phyloP scores from a whole-genome alignment of 2,329 filamentous ascomycete genomes.

The Ambrosiella xylebori region DNA sequence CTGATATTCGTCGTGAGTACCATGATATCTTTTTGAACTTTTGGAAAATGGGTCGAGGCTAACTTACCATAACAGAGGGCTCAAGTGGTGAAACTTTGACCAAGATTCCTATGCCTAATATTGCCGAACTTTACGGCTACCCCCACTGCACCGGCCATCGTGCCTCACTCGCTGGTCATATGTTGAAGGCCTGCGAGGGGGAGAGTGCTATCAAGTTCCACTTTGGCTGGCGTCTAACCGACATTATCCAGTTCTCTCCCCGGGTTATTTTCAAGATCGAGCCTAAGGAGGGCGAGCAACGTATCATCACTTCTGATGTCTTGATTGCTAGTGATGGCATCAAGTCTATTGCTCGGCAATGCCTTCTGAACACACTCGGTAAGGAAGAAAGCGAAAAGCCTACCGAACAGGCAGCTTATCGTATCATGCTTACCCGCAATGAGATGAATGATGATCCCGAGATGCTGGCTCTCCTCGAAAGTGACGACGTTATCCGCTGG shows the following conservation, averaged over 20 bases:
- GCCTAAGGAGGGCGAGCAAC: constrained; percentile 37
- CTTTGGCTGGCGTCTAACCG: constrained; percentile 40
- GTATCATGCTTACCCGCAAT: constrained; percentile 55
- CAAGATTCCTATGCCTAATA: constrained; percentile 51
- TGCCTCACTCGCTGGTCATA: constrained; percentile 47
- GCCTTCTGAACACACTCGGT: constrained; percentile 36
- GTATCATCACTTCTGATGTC: constrained; percentile 35
- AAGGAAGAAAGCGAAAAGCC: constrained; percentile 41
- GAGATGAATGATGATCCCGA: constrained; percentile 52
- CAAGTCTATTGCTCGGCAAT: constrained; percentile 32
- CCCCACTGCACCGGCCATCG: constrained; percentile 70
- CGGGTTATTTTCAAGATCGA: constrained; percentile 41
- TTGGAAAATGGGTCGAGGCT: neutral
- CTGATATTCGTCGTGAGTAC: constrained; percentile 48
- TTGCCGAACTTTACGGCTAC: constrained; percentile 51
- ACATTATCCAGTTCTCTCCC: constrained; percentile 41
- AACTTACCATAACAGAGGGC: constrained; percentile 33
- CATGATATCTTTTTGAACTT: neutral
- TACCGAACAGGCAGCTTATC: constrained; percentile 61
- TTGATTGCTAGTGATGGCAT: constrained; percentile 39
- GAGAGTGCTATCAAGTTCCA: constrained; percentile 50
- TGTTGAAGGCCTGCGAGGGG: constrained; percentile 53
- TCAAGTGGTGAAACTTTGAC: constrained; percentile 50
- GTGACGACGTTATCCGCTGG: constrained; percentile 54
- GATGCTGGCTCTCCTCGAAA: constrained; percentile 47